A percentile compares a stretch with the other conserved stretches of the same genome.
Conservation (phyloP, 2,329 filamentous ascomycete species). For the Cladosporium sp. region DNA sequence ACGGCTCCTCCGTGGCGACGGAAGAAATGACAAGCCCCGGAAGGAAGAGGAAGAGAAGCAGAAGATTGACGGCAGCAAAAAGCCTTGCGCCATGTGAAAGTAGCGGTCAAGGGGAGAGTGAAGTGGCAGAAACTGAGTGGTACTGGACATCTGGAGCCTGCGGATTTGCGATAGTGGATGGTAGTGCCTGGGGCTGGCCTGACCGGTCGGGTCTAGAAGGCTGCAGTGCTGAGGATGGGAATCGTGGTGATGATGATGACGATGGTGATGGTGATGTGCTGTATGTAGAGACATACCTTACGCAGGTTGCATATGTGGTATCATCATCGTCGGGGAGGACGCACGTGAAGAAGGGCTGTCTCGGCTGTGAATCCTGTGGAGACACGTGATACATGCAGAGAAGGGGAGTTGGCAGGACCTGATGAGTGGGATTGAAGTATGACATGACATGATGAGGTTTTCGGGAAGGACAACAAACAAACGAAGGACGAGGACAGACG, state of each 20-base stretch:
- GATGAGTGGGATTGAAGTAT: no score
- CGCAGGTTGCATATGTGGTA: no score
- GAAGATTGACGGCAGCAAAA: background rate
- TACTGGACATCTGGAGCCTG: background rate
- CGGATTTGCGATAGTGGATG: background rate
- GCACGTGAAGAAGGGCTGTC: background rate
- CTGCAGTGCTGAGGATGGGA: background rate
- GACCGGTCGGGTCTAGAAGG: background rate
- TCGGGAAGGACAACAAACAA: no score
- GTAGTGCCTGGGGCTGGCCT: background rate
- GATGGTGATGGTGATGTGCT: background rate
- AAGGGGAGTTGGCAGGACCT: background rate
- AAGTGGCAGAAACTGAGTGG: slow-evolving; percentile 2
- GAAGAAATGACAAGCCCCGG: background rate
- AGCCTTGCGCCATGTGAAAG: slow-evolving; percentile 6
- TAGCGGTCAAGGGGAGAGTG: slow-evolving; percentile 6
- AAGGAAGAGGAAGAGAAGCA: background rate
- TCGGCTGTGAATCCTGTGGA: background rate
- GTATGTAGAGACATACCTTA: background rate
- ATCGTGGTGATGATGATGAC: background rate
- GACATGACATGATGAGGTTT: no score
- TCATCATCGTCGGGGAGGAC: no score
- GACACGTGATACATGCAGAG: background rate
- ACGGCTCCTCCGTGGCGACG: background rate
- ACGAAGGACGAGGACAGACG: no score